Percentiles rank a stretch among this genome's conserved stretches.
phyloP scores from a whole-genome alignment of 192 early-diverging fungal species.

The Backusella mclennaniae region DNA sequence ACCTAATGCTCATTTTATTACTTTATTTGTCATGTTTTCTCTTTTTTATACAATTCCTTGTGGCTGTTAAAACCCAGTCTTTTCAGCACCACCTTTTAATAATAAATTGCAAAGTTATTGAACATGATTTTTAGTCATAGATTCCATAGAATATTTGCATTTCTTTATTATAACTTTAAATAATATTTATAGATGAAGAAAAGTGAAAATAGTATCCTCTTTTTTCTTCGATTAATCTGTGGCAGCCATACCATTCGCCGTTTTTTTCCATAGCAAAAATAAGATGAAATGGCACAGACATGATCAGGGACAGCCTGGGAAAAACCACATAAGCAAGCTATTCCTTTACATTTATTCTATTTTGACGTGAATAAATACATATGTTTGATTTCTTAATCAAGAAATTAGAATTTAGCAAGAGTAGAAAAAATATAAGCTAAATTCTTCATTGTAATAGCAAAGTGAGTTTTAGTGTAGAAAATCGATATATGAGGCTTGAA shows the following conservation, averaged over 20 bases:
- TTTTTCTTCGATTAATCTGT: neutral
- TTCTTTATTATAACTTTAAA: neutral
- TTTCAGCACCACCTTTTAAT: neutral
- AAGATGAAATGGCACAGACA: neutral
- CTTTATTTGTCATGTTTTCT: neutral
- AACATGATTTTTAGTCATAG: neutral
- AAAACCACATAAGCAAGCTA: neutral
- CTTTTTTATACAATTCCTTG: neutral
- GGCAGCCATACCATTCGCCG: neutral
- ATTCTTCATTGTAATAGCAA: neutral
- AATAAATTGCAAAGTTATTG: neutral
- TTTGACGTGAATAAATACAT: neutral
- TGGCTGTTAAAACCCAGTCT: neutral
- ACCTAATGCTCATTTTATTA: neutral
- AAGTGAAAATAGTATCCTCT: neutral
- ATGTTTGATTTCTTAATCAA: neutral
- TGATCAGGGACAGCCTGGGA: neutral
- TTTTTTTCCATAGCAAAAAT: neutral
- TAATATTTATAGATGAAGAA: neutral
- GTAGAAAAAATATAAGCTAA: neutral
- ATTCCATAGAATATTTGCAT: neutral
- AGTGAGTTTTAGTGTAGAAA: neutral
- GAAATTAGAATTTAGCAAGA: neutral
- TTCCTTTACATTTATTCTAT: neutral
- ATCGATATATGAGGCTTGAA: neutral